Conservation (phyloP, 139 green algal species). For the Nannochloris sp. region DNA sequence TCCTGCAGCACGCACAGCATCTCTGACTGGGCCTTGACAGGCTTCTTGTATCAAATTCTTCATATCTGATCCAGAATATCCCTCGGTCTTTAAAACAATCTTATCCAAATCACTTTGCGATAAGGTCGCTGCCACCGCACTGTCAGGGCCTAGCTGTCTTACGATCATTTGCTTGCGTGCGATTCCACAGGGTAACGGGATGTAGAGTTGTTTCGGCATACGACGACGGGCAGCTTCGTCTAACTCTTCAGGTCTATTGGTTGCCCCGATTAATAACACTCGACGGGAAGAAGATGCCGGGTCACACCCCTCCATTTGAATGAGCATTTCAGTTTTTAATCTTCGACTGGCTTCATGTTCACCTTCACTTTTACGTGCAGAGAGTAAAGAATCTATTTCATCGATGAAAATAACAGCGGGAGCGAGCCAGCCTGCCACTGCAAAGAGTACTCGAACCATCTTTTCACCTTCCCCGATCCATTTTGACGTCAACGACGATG, state of each 20-base stretch:
- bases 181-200: slow-evolving; percentile 73
- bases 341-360: slow-evolving; percentile 94
- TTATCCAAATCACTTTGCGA: slow-evolving; percentile 58
- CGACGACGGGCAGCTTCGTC: slow-evolving; percentile 90
- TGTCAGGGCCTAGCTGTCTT: slow-evolving; percentile 11
- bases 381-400: slow-evolving; percentile 96
- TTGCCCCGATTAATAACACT: slow-evolving; percentile 90
- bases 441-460: slow-evolving; percentile 88
- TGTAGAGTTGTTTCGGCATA: slow-evolving; percentile 98
- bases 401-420: slow-evolving; percentile 99
- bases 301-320: slow-evolving; percentile 88
- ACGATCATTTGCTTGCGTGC: slow-evolving; percentile 16
- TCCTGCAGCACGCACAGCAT: slow-evolving; percentile 36
- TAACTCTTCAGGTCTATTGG: slow-evolving; percentile 95
- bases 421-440: slow-evolving; percentile 73
- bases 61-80: slow-evolving; percentile 85
- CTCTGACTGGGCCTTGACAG: slow-evolving; percentile 76
- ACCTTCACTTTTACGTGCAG: slow-evolving; percentile 79
- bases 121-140: slow-evolving; percentile 29
- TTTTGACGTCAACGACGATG: slow-evolving; percentile 92
- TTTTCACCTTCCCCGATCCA: slow-evolving; percentile 99
- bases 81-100: slow-evolving; percentile 65
- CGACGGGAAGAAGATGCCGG: slow-evolving; percentile 37
- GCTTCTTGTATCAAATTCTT: slow-evolving; percentile 88
- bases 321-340: slow-evolving; percentile 96